Percentiles rank a stretch among this genome's conserved stretches.
Conservation (phyloP, 83 land plant species). For the Picea abies region DNA sequence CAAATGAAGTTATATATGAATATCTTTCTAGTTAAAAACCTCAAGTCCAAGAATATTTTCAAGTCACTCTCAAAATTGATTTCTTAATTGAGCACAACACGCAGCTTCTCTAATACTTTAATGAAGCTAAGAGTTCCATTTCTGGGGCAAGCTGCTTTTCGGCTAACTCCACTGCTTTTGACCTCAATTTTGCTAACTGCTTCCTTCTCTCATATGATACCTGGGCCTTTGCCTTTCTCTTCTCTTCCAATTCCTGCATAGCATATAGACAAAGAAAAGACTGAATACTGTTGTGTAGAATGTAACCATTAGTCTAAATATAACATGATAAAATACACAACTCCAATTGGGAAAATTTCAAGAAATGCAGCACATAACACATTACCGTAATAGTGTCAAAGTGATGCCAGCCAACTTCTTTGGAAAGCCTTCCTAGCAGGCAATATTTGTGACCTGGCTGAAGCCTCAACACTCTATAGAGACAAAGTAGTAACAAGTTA, state of each 20-base stretch:
- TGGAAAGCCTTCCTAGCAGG: conserved; percentile 70
- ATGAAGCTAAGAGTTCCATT: conserved; percentile 56
- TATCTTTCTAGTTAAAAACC: not conserved
- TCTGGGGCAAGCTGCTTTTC: conserved; percentile 65
- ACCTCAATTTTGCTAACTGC: conserved; percentile 59
- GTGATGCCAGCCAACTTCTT: conserved; percentile 86
- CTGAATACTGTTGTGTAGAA: not conserved
- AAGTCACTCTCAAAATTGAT: conserved; percentile 6
- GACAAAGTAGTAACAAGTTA: not conserved
- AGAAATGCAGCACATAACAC: not conserved
- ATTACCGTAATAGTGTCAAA: conserved; percentile 77
- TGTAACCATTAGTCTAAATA: not conserved
- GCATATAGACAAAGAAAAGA: not conserved
- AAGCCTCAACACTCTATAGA: conserved; percentile 71
- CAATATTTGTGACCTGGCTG: conserved; percentile 86
- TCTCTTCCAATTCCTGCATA: conserved; percentile 74
- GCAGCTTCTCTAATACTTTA: conserved; percentile 38
- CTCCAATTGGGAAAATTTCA: not conserved
- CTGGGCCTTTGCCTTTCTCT: conserved; percentile 67
- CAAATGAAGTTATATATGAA: not conserved
- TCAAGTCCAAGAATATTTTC: not conserved
- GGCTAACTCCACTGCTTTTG: conserved; percentile 58
- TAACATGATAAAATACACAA: not conserved
- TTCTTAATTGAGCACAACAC: not conserved
- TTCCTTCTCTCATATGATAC: too few species aligned